phyloP scores from a whole-genome alignment of 495 filamentous ascomycete species.

The Trichocladium antarcticum region DNA sequence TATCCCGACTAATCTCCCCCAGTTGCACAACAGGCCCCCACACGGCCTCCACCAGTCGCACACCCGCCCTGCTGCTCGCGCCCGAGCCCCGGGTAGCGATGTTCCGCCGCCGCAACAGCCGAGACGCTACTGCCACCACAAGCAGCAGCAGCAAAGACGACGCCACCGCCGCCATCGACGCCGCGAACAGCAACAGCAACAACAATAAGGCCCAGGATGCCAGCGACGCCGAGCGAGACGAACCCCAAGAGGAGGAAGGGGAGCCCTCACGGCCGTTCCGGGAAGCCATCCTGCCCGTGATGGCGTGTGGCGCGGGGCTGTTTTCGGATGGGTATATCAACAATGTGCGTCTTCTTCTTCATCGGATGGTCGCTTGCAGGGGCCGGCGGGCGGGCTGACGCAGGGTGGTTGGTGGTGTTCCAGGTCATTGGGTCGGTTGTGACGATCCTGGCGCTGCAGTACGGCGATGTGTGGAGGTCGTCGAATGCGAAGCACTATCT shows the following conservation, averaged over 20 bases:
- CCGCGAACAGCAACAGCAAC: too few species aligned
- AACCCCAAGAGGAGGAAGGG: neutral
- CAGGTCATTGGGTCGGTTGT: slow-evolving; percentile 75
- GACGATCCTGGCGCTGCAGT: slow-evolving; percentile 55
- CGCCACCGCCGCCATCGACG: too few species aligned
- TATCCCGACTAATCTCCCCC: too few species aligned
- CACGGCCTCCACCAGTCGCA: too few species aligned
- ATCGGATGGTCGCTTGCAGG: too few species aligned
- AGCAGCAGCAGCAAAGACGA: too few species aligned
- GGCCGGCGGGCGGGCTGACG: neutral
- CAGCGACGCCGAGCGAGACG: neutral
- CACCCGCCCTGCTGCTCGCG: too few species aligned
- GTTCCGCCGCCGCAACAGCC: too few species aligned
- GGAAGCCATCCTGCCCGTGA: slow-evolving; percentile 35
- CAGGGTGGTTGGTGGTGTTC: neutral
- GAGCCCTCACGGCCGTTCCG: slow-evolving; percentile 13
- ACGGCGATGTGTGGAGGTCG: slow-evolving; percentile 49
- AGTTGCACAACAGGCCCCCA: too few species aligned
- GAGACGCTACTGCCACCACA: too few species aligned
- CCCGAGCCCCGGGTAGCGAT: too few species aligned
- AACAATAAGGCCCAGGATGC: neutral
- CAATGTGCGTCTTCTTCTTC: slow-evolving; percentile 36
- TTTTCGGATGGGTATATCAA: slow-evolving; percentile 91
- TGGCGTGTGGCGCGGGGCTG: slow-evolving; percentile 80
- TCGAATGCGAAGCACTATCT: slow-evolving; percentile 61